Base-by-base conservation (phyloP, 2,329 filamentous ascomycete genomes). In the Penicillium sp. region DNA sequence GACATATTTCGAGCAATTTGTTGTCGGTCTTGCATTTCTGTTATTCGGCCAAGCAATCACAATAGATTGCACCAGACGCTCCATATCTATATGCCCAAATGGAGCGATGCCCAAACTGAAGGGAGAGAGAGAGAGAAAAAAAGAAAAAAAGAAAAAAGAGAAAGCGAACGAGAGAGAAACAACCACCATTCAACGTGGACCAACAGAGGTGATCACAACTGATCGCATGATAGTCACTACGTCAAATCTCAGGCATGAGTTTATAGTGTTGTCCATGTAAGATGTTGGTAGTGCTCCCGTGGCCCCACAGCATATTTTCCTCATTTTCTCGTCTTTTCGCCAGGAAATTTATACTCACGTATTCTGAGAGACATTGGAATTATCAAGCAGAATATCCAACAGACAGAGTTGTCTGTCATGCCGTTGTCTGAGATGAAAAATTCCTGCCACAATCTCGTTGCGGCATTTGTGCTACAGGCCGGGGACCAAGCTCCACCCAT, bases 381-480 rank as follows among this genome's bases (percentile, higher is more conserved):
- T 23, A 32, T n/a, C 6, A 9, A 48, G 23, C 23, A 23, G 6
- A 19, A 47, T 38, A 27, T 18, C 16, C 9, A 27, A n/a, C 13
- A 8, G 7, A 7, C 14, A 16, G 23, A 23, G 8, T 16, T 26
- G 3, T 26, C 35, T 10, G 6, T 16, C 18, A 18, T 14, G 11
- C n/a, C n/a, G n/a, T 29, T 32, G 11, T 47, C 27, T 38, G n/a
- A 19, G 14, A 2, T 8, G 45, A 27, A 27, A 27, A 47, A 23
- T 14, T 35, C n/a, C 13, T 27, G n/a, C 10, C 13, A 19, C 13
- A 13, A 38, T 19, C 38, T 35, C 16, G 16, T 14, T 34, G 51
- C 36, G 51, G 51, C 44, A 49, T 53, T 53, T 53, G 38, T 53
- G 44, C 51, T 49, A 53, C 43, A 53, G 44, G 38, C 18, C 32